Evolutionary conservation across 805 yeast species (phyloP), one percentile per base, ranked within the genome.

Genomic region (Candida pseudoglaebosa): DNA sequence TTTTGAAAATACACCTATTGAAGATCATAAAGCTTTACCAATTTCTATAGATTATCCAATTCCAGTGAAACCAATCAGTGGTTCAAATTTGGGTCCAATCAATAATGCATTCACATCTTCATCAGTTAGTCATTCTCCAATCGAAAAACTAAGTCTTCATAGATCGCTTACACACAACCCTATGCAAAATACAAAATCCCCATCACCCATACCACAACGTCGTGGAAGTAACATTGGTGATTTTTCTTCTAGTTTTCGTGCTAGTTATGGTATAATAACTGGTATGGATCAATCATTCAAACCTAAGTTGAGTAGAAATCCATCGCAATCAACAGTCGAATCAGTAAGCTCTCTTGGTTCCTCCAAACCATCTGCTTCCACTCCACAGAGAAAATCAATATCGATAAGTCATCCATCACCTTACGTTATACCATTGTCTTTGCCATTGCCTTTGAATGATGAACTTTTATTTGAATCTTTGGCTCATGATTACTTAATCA

Each of bases 401-500:
- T 32, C 39, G 2, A 45, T 52, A 1, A 45, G 44, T 22, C 49
- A 56, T 37, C 48, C 59, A 5, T 58, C 67, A 1, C 67, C 68
- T 5, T 67, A 61, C 45, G 48, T 71, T 6, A 56, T 73, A 2
- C 70, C 77, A 2, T 56, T 71, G 4, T 56, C 65, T 5, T 34
- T 76, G 1, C 75, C 75, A 0, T 43, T 75, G 4, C 62, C 70
- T 0, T 54, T 62, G 28, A 69, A 69, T 39, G 77, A 75, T 38
- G 61, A 61, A 0, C 47, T 57, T 0, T 68, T 65, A 2, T 71
- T 81, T 42, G 75, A 67, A 17, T 64, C 70, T 16, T 57, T 82
- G 19, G 66, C 81, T 2, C 59, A 65, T 14, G 67, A 73, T 48
- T 80, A 80, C 49, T 46, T 75, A 24, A 57, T 71, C 9, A 57